Percentiles rank a stretch among this genome's conserved stretches.
These are phyloP conservation scores for Pythium biforme DNA, from an alignment of 352 stramenopile genomes.

Conservation along the genomic window DNA sequence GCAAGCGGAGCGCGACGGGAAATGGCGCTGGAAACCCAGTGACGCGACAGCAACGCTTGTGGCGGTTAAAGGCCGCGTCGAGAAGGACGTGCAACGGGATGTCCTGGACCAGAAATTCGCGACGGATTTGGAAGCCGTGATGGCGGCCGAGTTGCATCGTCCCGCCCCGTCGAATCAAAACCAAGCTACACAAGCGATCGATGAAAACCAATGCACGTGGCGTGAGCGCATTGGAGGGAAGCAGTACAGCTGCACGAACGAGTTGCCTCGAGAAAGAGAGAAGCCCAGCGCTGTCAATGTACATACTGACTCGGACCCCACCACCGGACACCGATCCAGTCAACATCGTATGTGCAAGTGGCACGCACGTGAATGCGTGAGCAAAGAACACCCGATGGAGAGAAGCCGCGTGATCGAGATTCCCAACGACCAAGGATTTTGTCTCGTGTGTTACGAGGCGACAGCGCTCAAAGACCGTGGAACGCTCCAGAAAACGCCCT, in stretches of 20 bases:
- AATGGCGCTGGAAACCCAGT: slow-evolving; percentile 32
- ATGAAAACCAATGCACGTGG: slow-evolving; percentile 16
- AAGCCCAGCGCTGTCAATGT: not conserved
- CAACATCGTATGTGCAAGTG: slow-evolving; percentile 39
- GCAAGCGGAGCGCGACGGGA: slow-evolving; percentile 24
- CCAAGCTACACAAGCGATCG: not conserved
- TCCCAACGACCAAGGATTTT: slow-evolving; percentile 56
- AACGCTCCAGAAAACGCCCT: slow-evolving; percentile 46
- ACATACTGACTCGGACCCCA: too few relatives aligned
- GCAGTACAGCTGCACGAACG: slow-evolving; percentile 31
- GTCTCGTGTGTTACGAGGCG: slow-evolving; percentile 54
- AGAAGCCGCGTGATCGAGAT: slow-evolving; percentile 49
- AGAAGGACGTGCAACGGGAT: slow-evolving; percentile 13
- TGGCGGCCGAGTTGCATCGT: slow-evolving; percentile 21
- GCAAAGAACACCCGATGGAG: slow-evolving; percentile 47
- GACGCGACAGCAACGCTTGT: slow-evolving; percentile 17
- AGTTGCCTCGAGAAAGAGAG: slow-evolving; percentile 4
- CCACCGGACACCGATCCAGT: not conserved
- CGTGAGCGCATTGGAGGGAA: slow-evolving; percentile 31
- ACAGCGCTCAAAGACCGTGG: slow-evolving; percentile 40
- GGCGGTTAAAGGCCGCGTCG: slow-evolving; percentile 18
- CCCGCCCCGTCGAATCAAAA: not conserved
- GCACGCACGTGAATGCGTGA: slow-evolving; percentile 51
- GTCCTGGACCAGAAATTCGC: slow-evolving; percentile 9
- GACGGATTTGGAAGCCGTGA: slow-evolving; percentile 23